Base-by-base conservation (phyloP, 2,329 filamentous ascomycete genomes). In the Ophiostoma novo-ulmi region DNA sequence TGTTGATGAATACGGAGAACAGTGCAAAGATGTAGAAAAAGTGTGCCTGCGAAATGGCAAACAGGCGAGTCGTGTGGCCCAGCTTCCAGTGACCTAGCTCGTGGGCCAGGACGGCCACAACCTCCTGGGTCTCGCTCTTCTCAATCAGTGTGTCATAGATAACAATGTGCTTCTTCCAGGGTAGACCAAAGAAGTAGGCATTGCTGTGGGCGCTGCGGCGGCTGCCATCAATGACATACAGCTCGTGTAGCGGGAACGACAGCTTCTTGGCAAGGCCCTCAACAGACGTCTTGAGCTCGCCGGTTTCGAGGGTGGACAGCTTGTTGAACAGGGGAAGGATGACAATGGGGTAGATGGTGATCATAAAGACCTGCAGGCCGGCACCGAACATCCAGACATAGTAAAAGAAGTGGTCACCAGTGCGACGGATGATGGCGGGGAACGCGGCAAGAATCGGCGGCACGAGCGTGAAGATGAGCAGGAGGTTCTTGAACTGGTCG, bases 111-210 rank as follows among this genome's bases (percentile, higher is more conserved):
- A 99, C 94, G 74, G 95, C 94, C 72, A 97, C 92, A 58, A 99
- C 94, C 81, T 99, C 95, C 77, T 95, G 87, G 4, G 91, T 89
- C 73, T 94, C 88, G 79, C 91, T 95, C 87, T 98, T 97, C 81
- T 97, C 94, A 73, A 99, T 93, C 74, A 99, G 82, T 5, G 96
- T 99, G 79, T 99, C 95, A 79, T 97, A 99, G 78, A 99, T 96
- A 77, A 99, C 95, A 83, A 99, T 99, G 84, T 98, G 96, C 87
- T 98, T 98, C 87, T 97, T 97, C 94, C 94, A 99, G 61, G 95
- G 95, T 70, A 99, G 87, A 72, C 95, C 95, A 76, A 96, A 97
- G 83, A 99, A 99, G 81, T 96, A 97, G 26, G 92, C 75, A 78
- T 97, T 97, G 82, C 90, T 93, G 82, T 97, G 92, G 35, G 91